phyloP scores from a whole-genome alignment of 2,329 filamentous ascomycete species.

The Aspergillus sp. region DNA sequence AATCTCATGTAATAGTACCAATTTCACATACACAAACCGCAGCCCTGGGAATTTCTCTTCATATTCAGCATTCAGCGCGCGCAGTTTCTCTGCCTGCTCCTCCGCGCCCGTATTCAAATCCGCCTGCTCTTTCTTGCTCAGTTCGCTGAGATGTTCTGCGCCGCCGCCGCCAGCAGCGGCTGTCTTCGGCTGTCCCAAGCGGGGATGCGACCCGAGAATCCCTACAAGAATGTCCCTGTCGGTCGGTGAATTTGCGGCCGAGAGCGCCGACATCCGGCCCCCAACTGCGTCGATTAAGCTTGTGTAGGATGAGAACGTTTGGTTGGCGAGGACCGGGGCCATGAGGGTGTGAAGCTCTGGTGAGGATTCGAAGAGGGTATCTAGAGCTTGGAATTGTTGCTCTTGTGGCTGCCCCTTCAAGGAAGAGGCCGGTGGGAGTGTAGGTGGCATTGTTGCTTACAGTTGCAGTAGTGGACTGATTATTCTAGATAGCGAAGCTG shows the following conservation, averaged over 20 bases:
- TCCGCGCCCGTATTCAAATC: conserved; percentile 61
- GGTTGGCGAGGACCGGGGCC: conserved; percentile 62
- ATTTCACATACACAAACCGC: conserved; percentile 59
- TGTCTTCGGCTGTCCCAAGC: conserved; percentile 64
- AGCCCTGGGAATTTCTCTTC: conserved; percentile 78
- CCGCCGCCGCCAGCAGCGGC: conserved; percentile 29
- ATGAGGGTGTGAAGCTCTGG: conserved; percentile 70
- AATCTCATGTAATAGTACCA: background rate
- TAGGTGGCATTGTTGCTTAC: conserved; percentile 21
- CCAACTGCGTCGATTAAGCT: conserved; percentile 68
- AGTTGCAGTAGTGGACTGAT: background rate
- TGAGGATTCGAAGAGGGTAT: conserved; percentile 83
- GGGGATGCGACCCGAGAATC: conserved; percentile 79
- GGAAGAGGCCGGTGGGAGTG: conserved; percentile 58
- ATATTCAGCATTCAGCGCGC: conserved; percentile 71
- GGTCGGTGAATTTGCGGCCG: conserved; percentile 50
- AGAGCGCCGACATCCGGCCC: conserved; percentile 61
- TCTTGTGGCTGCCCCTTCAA: conserved; percentile 58
- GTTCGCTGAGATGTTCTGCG: conserved; percentile 64
- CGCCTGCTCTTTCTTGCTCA: conserved; percentile 80
- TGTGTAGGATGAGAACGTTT: conserved; percentile 65
- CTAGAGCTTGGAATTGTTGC: conserved; percentile 59
- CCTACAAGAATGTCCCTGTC: conserved; percentile 62
- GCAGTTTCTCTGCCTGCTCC: conserved; percentile 53
- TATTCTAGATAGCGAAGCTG: too few relatives aligned